Percentiles rank a stretch among this genome's conserved stretches.
Evolutionary conservation across 2,329 filamentous ascomycete genomes (phyloP).

Genomic region (Xylariaceae sp.): DNA sequence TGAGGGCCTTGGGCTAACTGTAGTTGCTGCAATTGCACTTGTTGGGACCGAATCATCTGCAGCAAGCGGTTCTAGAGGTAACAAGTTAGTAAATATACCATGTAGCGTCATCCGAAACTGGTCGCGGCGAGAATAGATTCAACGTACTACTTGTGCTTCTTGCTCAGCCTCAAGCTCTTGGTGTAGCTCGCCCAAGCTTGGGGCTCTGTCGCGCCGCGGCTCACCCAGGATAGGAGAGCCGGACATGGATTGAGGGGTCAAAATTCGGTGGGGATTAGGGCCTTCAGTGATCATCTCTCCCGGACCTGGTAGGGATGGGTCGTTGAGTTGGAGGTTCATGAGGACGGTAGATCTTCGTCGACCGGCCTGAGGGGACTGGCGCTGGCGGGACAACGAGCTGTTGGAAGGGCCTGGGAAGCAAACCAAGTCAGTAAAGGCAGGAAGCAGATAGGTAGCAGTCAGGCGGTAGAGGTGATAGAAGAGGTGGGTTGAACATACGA

Average conservation of each 20-base stretch:
- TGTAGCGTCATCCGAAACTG: not conserved
- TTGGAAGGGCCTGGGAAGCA: slow-evolving; percentile 44
- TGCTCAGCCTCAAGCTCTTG: slow-evolving; percentile 77
- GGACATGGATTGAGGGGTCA: slow-evolving; percentile 45
- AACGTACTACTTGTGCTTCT: slow-evolving; percentile 67
- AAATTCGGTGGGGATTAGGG: slow-evolving; percentile 30
- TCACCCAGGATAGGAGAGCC: slow-evolving; percentile 47
- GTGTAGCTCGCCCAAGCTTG: slow-evolving; percentile 72
- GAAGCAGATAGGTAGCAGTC: not conserved
- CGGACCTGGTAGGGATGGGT: slow-evolving; percentile 62
- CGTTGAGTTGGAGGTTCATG: slow-evolving; percentile 71
- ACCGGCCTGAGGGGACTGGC: slow-evolving; percentile 45
- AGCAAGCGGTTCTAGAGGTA: slow-evolving; percentile 64
- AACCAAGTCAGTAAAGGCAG: slow-evolving; percentile 4
- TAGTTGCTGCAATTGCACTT: slow-evolving; percentile 63
- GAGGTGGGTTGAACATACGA: slow-evolving; percentile 38
- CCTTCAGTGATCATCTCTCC: slow-evolving; percentile 62
- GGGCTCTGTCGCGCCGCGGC: slow-evolving; percentile 61
- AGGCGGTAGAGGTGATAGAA: not conserved
- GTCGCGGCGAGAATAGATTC: not conserved
- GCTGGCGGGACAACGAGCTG: slow-evolving; percentile 46
- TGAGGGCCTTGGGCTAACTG: slow-evolving; percentile 44
- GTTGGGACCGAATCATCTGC: slow-evolving; percentile 72
- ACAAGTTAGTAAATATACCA: not conserved
- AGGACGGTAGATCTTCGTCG: slow-evolving; percentile 65